A percentile compares a stretch with the other conserved stretches of the same genome.
Evolutionary conservation across 192 early-diverging fungal species (phyloP).

Genomic region (Lobosporangium transversale): DNA sequence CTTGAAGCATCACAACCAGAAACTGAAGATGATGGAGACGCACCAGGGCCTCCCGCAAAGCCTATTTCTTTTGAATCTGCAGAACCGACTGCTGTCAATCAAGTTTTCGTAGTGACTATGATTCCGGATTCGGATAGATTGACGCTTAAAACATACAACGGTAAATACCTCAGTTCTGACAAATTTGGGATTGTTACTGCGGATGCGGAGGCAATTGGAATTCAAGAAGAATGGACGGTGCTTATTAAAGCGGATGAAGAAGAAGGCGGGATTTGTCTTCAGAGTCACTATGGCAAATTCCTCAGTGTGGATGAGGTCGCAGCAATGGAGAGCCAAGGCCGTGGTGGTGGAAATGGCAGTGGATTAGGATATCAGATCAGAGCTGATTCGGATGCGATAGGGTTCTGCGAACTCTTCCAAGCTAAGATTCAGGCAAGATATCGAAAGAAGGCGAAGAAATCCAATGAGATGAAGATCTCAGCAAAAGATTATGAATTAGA

Average conservation of each 20-base stretch:
- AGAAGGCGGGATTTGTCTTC: slow-evolving; percentile 76
- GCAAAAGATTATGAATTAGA: slow-evolving; percentile 71
- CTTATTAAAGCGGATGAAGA: slow-evolving; percentile 61
- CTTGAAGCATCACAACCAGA: slow-evolving; percentile 39
- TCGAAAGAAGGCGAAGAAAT: slow-evolving; percentile 62
- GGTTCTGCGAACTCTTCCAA: slow-evolving; percentile 76
- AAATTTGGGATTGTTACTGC: slow-evolving; percentile 82
- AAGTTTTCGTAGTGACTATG: slow-evolving; percentile 75
- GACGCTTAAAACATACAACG: slow-evolving; percentile 69
- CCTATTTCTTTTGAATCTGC: slow-evolving; percentile 52
- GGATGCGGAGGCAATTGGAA: slow-evolving; percentile 79
- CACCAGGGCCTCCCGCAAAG: background rate
- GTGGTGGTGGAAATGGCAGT: no score
- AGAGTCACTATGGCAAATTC: slow-evolving; percentile 73
- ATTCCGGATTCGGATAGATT: slow-evolving; percentile 65
- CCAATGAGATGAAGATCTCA: slow-evolving; percentile 60
- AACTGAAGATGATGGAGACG: slow-evolving; percentile 7
- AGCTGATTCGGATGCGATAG: slow-evolving; percentile 76
- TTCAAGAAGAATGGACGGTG: slow-evolving; percentile 82
- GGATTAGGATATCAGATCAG: slow-evolving; percentile 61
- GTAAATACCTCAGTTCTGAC: slow-evolving; percentile 78
- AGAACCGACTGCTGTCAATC: slow-evolving; percentile 62
- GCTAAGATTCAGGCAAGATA: slow-evolving; percentile 78
- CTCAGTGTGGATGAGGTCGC: slow-evolving; percentile 71
- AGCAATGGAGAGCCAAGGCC: slow-evolving; percentile 31